phyloP scores from a whole-genome alignment of 2,329 filamentous ascomycete genomes.

The Pezicula neosporulosa region DNA sequence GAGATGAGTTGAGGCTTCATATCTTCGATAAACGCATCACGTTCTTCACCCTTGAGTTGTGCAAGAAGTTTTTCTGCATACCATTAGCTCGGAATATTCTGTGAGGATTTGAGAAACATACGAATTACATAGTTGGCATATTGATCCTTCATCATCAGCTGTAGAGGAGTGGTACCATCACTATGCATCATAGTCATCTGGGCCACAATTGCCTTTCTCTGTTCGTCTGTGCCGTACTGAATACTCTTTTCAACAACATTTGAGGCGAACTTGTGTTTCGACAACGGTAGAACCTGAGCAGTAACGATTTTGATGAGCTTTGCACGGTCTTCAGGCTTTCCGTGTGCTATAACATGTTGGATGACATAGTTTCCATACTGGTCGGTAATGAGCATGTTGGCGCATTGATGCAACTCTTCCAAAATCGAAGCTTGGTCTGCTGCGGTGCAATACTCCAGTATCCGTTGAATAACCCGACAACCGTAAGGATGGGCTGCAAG shows the following conservation, averaged over 20 bases:
- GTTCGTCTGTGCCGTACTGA: slow-evolving; percentile 62
- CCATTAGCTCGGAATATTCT: slow-evolving; percentile 3
- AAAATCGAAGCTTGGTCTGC: slow-evolving; percentile 70
- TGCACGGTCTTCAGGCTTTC: slow-evolving; percentile 66
- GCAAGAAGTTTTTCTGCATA: slow-evolving; percentile 74
- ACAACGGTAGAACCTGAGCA: slow-evolving; percentile 67
- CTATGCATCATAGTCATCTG: slow-evolving; percentile 56
- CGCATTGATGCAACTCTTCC: slow-evolving; percentile 72
- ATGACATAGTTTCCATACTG: slow-evolving; percentile 96
- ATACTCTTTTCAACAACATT: slow-evolving; percentile 97
- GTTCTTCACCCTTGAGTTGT: slow-evolving; percentile 57
- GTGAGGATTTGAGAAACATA: slow-evolving; percentile 50
- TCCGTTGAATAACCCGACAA: slow-evolving; percentile 88
- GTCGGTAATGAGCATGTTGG: slow-evolving; percentile 72
- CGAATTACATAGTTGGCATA: slow-evolving; percentile 97
- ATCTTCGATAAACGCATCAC: slow-evolving; percentile 55
- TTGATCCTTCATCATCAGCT: slow-evolving; percentile 80
- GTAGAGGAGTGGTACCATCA: slow-evolving; percentile 67
- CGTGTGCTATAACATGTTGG: slow-evolving; percentile 84
- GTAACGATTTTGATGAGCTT: slow-evolving; percentile 74
- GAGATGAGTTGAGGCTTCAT: slow-evolving; percentile 59
- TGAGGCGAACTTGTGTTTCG: slow-evolving; percentile 94
- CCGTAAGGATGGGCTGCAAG: slow-evolving; percentile 81
- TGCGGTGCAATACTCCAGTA: slow-evolving; percentile 78
- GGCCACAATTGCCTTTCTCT: slow-evolving; percentile 66